Base-by-base conservation (phyloP, 805 yeast genomes). In the Ogataea siamensis region DNA sequence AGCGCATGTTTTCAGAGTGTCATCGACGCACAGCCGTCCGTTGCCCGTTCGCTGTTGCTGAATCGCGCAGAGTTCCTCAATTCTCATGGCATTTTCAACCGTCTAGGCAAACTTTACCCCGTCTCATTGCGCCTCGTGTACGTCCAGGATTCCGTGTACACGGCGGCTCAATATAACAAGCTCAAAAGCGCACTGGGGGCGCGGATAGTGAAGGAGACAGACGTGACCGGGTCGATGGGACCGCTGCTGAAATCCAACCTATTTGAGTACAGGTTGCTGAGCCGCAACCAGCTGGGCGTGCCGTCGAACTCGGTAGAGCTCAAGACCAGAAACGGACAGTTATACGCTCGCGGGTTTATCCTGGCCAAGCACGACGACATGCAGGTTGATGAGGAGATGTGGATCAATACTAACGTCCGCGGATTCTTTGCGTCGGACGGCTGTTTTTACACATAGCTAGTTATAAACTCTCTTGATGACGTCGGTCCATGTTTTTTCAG, bases 371-470 rank as follows among this genome's bases (percentile, higher is more conserved):
- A 44, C 15, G 52, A 40, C 7, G 38, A 24, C 3, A 30, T 45
- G 21, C 42, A 30, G 1, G 50, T 54, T 3, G 73, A 71, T n/a
- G 67, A 73, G 6, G 78, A 73, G 44, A 73, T 74, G 14, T 80
- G 71, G 60, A 63, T 68, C 61, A 59, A 64, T 8, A 64, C 73
- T 3, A 73, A 72, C 5, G 62, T 79, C 0, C 51, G 47, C 23
- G 88, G 87, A 0, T 65, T 67, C 24, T 80, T 81, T 71, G 89
- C 87, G 10, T 64, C 58, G 19, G 91, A 83, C 57, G 89, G 89
- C 2, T 82, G 89, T 53, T 69, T 83, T 42, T 83, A 83, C 54
- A 69, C 67, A n/a, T 24, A n/a, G 12, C 57, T 58, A 62, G 5
- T 55, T 43, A 42, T 53, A 66, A 16, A 51, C 41, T 51, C 70